Percentiles rank a stretch among this genome's conserved stretches.
Evolutionary conservation across 2,329 filamentous ascomycete genomes (phyloP).

Genomic region (Colletotrichum chrysophilum): DNA sequence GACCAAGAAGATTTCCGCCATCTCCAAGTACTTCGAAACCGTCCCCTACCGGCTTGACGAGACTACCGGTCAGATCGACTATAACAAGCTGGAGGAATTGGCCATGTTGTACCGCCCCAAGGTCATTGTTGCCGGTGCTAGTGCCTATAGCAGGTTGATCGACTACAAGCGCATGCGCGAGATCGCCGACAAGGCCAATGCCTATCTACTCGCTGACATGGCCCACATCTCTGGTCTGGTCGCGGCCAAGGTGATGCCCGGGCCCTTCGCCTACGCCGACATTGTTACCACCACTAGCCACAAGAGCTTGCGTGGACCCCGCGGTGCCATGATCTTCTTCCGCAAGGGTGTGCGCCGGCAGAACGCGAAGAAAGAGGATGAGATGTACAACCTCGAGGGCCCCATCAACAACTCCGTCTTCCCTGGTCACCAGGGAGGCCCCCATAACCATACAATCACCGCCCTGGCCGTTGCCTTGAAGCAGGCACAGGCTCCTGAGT

Average conservation of each 20-base stretch:
- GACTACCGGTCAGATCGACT: slow-evolving; percentile 92
- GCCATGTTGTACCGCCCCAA: slow-evolving; percentile 92
- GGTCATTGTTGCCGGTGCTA: slow-evolving; percentile 92
- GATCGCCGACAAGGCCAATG: slow-evolving; percentile 88
- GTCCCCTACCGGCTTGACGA: slow-evolving; percentile 93
- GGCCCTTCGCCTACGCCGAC: slow-evolving; percentile 88
- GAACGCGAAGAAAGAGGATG: slow-evolving; percentile 85
- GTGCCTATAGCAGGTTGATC: slow-evolving; percentile 93
- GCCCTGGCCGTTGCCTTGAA: slow-evolving; percentile 93
- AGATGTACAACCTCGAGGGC: slow-evolving; percentile 86
- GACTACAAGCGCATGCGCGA: slow-evolving; percentile 93
- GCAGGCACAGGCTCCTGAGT: slow-evolving; percentile 88
- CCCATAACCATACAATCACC: slow-evolving; percentile 99
- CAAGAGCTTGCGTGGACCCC: slow-evolving; percentile 93
- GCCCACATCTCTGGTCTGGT: slow-evolving; percentile 96
- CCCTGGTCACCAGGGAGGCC: slow-evolving; percentile 96
- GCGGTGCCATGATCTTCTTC: slow-evolving; percentile 98
- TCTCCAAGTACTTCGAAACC: slow-evolving; percentile 99
- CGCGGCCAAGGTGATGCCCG: slow-evolving; percentile 88
- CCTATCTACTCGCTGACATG: slow-evolving; percentile 95
- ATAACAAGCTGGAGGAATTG: slow-evolving; percentile 86
- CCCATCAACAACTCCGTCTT: slow-evolving; percentile 98
- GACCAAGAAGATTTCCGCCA: slow-evolving; percentile 92
- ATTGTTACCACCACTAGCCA: slow-evolving; percentile 98
- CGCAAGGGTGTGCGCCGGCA: slow-evolving; percentile 86